These are phyloP conservation scores for Lachancea mirantina DNA, from an alignment of 805 yeast genomes.

Conservation along the genomic window DNA sequence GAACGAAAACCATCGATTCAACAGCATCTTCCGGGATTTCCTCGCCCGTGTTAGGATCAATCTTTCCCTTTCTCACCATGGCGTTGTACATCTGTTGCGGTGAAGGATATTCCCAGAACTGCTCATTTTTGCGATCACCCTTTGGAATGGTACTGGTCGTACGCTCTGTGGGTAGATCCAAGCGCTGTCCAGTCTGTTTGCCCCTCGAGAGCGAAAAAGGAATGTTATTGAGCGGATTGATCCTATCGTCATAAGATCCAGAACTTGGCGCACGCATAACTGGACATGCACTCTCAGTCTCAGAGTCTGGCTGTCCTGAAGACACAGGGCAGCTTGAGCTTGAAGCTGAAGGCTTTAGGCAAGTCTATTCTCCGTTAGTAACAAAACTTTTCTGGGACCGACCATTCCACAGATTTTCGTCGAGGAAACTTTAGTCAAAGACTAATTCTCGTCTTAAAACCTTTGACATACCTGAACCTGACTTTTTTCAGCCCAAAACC, in stretches of 20 bases:
- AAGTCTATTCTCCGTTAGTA: not conserved
- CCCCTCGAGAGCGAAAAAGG: constrained; percentile 60
- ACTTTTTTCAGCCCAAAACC: constrained; percentile 71
- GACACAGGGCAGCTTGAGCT: constrained; percentile 28
- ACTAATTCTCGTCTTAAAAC: too few relatives aligned
- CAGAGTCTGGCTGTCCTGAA: constrained; percentile 33
- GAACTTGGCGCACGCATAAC: constrained; percentile 24
- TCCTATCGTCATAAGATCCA: constrained; percentile 25
- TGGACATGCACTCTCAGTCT: constrained; percentile 24
- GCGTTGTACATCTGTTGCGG: constrained; percentile 99
- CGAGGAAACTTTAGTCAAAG: not conserved
- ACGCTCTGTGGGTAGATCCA: constrained; percentile 75
- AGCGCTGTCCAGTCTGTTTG: constrained; percentile 71
- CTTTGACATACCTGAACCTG: constrained; percentile 29
- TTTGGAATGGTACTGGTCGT: constrained; percentile 82
- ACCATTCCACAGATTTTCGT: not conserved
- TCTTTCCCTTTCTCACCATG: constrained; percentile 87
- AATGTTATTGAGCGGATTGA: constrained; percentile 87
- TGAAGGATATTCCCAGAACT: constrained; percentile 97
- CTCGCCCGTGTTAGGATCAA: constrained; percentile 39
- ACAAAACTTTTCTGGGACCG: not conserved
- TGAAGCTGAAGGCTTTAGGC: not conserved
- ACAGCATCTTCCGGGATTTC: constrained; percentile 93
- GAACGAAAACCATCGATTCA: constrained; percentile 94
- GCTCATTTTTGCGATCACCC: constrained; percentile 80